phyloP scores from a whole-genome alignment of 129 eudicot genomes.

The Arctium minus region DNA sequence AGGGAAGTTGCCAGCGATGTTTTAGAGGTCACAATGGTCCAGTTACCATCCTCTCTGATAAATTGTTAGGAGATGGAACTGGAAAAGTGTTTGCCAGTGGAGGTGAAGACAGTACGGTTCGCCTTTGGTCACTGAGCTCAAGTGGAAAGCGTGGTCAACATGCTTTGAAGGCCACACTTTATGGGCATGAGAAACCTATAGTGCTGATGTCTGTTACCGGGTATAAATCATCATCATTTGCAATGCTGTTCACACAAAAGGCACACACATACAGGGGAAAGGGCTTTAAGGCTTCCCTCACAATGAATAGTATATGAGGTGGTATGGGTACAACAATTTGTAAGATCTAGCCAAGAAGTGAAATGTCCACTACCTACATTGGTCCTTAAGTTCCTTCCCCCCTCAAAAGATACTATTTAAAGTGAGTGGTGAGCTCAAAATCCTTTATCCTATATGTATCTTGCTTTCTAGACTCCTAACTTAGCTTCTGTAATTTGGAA shows the following conservation, averaged over 20 bases:
- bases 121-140: slow-evolving; percentile 77
- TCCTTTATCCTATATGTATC: too few relatives aligned
- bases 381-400: too few relatives aligned
- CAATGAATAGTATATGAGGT: too few relatives aligned
- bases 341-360: too few relatives aligned
- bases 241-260: not conserved
- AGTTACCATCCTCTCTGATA: slow-evolving; percentile 73
- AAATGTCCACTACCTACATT: too few relatives aligned
- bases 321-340: too few relatives aligned
- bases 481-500: too few relatives aligned
- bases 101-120: slow-evolving; percentile 83
- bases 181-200: slow-evolving; percentile 84
- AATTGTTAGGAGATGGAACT: slow-evolving; percentile 60
- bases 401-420: too few relatives aligned
- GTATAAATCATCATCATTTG: slow-evolving; percentile 32
- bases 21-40: slow-evolving; percentile 85
- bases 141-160: slow-evolving; percentile 75
- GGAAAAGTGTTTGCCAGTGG: slow-evolving; percentile 84
- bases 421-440: too few relatives aligned
- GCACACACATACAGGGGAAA: not conserved
- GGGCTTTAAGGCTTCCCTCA: not conserved
- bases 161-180: slow-evolving; percentile 66
- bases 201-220: slow-evolving; percentile 73
- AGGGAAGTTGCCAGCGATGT: slow-evolving; percentile 66
- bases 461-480: too few relatives aligned